Evolutionary conservation across 441 rosid species (phyloP).

Genomic region (Theobroma grandiflorum): DNA sequence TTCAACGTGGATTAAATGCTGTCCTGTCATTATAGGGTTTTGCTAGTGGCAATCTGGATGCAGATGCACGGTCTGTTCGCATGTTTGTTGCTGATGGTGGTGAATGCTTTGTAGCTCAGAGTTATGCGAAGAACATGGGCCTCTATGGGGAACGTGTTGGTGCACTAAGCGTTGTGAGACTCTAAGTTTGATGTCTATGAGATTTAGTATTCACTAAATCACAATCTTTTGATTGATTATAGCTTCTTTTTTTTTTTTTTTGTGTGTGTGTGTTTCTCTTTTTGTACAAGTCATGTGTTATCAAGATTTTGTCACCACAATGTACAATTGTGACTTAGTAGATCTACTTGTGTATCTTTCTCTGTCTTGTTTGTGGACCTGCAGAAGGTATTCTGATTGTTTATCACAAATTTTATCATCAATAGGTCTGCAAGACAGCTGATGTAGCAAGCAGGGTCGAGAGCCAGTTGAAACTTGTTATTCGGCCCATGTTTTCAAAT

Average conservation of each 20-base stretch:
- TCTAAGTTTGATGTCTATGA: background rate
- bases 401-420: slow-evolving; percentile 9
- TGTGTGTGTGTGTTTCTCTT: no score
- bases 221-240: background rate
- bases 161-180: slow-evolving; percentile 91
- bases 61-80: slow-evolving; percentile 85
- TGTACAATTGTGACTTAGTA: background rate
- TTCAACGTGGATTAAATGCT: background rate
- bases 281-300: background rate
- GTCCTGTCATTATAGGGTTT: slow-evolving; percentile 62
- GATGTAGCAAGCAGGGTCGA: slow-evolving; percentile 88
- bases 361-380: background rate
- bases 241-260: background rate
- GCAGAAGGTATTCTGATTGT: slow-evolving; percentile 6
- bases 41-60: slow-evolving; percentile 89
- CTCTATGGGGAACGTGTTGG: slow-evolving; percentile 98
- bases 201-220: background rate
- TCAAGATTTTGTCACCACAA: background rate
- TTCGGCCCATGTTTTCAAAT: slow-evolving; percentile 85
- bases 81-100: slow-evolving; percentile 97
- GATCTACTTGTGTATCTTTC: background rate
- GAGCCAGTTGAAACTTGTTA: slow-evolving; percentile 89
- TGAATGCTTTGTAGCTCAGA: slow-evolving; percentile 89
- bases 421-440: slow-evolving; percentile 86
- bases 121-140: slow-evolving; percentile 98